Evolutionary conservation across 176 grass and related monocot species (phyloP).

Genomic region (Zea luxurians): DNA sequence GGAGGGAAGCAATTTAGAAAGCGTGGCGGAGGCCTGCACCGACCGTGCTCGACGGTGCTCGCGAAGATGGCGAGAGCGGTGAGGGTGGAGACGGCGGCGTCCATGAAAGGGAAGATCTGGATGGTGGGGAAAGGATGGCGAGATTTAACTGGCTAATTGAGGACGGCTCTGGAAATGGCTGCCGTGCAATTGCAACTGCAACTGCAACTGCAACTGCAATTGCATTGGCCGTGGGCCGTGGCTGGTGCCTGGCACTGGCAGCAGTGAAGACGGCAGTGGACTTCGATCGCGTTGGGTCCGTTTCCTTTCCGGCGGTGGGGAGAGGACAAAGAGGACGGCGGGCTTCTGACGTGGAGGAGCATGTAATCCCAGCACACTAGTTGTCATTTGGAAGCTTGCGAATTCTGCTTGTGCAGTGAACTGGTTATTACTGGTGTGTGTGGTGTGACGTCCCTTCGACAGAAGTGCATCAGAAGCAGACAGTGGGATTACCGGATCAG

Average conservation of each 20-base stretch:
- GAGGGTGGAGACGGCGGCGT: conserved; percentile 44
- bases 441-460: background rate
- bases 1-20: background rate
- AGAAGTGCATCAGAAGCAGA: background rate
- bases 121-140: background rate
- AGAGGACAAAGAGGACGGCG: conserved; percentile 12
- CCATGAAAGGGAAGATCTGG: conserved; percentile 12
- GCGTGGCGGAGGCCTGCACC: background rate
- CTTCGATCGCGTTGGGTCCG: background rate
- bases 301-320: background rate
- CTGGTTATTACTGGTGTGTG: background rate
- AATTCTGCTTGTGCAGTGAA: background rate
- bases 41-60: conserved; percentile 45
- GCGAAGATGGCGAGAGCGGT: conserved; percentile 51
- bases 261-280: background rate
- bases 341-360: conserved; percentile 13
- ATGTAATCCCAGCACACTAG: background rate
- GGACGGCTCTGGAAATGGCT: background rate
- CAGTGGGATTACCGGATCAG: background rate
- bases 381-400: conserved; percentile 28
- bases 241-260: background rate
- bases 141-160: background rate
- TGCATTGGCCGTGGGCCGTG: background rate
- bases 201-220: too few relatives aligned
- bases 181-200: background rate